Base-by-base conservation (phyloP, 345 rosid species). In the Gossypioides kirkii region DNA sequence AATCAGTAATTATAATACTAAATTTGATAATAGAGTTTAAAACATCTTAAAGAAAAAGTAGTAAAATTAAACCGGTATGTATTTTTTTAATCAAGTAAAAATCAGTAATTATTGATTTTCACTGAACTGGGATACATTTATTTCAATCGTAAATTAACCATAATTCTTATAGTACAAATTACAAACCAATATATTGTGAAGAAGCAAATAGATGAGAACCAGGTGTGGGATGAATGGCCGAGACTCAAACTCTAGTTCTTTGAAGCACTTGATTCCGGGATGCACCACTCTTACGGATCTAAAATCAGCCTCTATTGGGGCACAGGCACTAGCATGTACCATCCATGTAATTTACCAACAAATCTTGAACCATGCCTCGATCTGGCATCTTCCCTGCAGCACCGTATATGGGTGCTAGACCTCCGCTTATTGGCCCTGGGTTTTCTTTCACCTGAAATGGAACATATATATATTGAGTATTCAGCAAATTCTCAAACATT, bases 351-450 rank as follows among this genome's bases (percentile, higher is more conserved):
- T 84, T 85, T 52, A 92, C 91, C 78, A 92, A 71, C 83, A 95
- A 80, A 69, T 92, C 98, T 69, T 78, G 72, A n/a, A 90, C 97
- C 94, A 86, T 91, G 32, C 89, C 89, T 80, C 97, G 80, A 70
- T 92, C 96, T 0, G 94, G 93, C 87, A 92, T 91, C 73, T 70
- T 89, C 80, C 94, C 97, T 1, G 94, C 97, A 16, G 99, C 99
- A 69, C 98, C 99, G 63, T 95, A 95, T 69, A 92, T 87, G 63
- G 98, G 93, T 52, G 98, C 98, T 22, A 89, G 72, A 54, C 99
- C 97, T 60, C 97, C 99, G 1, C 46, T 88, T 69, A 88, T 77
- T 3, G 97, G 96, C 65, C 98, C 98, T 4, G 97, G 99, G 73
- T 88, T 92, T 72, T 68, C 79, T 78, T 89, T 92, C 65, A 91